Evolutionary conservation across 768 basidiomycete species (phyloP).

Genomic region (Xanthoconium purpureum): DNA sequence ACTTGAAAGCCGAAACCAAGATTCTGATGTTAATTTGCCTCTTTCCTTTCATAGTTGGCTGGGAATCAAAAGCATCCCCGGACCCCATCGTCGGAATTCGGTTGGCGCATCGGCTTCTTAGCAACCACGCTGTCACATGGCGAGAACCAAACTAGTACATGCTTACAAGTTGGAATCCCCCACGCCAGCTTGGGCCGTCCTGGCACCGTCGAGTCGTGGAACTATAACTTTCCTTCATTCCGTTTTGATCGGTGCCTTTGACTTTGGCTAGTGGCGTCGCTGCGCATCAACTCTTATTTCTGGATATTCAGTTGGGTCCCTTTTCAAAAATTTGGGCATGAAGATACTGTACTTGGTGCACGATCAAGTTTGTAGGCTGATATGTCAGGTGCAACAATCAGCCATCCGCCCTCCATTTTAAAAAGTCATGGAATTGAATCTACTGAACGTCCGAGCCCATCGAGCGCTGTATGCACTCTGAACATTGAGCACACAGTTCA

Average conservation of each 20-base stretch:
- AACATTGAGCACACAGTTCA: no score
- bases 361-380: no score
- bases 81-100: background rate
- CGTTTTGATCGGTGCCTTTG: no score
- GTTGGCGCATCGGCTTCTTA: background rate
- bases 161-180: background rate
- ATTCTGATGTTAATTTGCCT: background rate
- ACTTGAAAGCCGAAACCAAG: background rate
- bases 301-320: background rate
- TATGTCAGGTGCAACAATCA: no score
- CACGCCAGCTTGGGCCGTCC: no score
- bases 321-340: background rate
- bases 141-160: background rate
- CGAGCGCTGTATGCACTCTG: no score
- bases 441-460: no score
- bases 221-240: no score
- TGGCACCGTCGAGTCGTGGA: background rate
- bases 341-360: background rate
- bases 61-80: slow-evolving; percentile 2
- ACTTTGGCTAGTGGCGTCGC: background rate
- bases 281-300: no score
- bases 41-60: background rate
- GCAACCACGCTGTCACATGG: background rate
- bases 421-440: no score
- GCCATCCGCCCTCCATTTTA: no score